A percentile compares a stretch with the other conserved stretches of the same genome.
phyloP scores from a whole-genome alignment of 306 rosid species.

The Pachyrhizus erosus region DNA sequence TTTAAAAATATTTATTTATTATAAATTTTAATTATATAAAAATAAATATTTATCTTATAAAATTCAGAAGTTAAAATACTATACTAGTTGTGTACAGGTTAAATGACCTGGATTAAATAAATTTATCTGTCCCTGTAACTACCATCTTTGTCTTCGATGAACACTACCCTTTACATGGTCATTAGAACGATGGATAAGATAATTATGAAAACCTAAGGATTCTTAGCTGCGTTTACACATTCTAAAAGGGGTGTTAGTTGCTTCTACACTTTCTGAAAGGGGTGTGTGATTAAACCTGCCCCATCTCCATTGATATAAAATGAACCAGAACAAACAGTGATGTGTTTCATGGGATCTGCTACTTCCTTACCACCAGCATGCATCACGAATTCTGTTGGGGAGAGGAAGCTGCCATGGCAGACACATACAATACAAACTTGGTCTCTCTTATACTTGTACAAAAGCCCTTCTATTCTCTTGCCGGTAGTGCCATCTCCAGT shows the following conservation, averaged over 20 bases:
- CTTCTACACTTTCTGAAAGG: constrained; percentile 6
- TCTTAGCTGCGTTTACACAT: constrained; percentile 14
- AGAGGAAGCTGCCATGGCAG: constrained; percentile 74
- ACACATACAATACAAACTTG: constrained; percentile 65
- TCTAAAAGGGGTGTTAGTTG: constrained; percentile 23
- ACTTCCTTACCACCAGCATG: constrained; percentile 69
- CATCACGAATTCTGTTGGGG: constrained; percentile 71
- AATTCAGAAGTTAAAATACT: too few species aligned
- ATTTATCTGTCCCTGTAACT: too few species aligned
- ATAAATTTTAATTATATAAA: too few species aligned
- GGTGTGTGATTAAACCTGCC: constrained; percentile 19
- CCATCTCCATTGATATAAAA: constrained; percentile 37
- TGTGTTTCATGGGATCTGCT: constrained; percentile 70
- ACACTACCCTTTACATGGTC: neutral
- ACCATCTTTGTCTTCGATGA: constrained; percentile 20
- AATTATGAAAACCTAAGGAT: neutral
- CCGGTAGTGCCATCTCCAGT: constrained; percentile 65
- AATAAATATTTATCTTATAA: too few species aligned
- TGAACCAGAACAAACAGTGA: constrained; percentile 49
- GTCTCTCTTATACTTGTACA: constrained; percentile 55
- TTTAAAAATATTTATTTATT: too few species aligned
- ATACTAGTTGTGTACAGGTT: too few species aligned
- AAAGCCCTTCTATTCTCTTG: constrained; percentile 62
- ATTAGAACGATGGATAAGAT: constrained; percentile 1
- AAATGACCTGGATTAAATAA: too few species aligned